These are phyloP conservation scores for Silene vulgaris DNA, from an alignment of 179 eudicot species.

Conservation along the genomic window DNA sequence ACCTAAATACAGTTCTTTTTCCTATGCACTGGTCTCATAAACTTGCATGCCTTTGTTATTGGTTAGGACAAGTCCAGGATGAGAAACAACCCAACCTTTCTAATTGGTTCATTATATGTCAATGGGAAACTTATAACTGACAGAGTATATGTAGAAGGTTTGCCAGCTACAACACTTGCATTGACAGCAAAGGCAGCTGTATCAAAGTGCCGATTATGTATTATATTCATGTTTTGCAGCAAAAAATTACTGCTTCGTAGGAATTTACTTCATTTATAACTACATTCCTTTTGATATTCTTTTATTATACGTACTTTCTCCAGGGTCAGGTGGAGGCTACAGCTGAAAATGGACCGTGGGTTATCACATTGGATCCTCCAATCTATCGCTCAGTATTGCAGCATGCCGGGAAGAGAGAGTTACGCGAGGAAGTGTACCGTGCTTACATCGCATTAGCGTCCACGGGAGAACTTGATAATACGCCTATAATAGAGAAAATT, in stretches of 20 bases:
- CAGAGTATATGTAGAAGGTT: constrained; percentile 26
- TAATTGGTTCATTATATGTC: too few relatives aligned
- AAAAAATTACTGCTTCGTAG: background rate
- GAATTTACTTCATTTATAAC: background rate
- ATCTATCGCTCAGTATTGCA: constrained; percentile 30
- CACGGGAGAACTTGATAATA: constrained; percentile 25
- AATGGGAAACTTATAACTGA: constrained; percentile 23
- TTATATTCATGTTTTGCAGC: background rate
- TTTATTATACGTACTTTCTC: background rate
- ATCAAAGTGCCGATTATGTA: constrained; percentile 13
- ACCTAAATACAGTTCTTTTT: too few relatives aligned
- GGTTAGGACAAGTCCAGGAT: too few relatives aligned
- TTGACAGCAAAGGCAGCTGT: constrained; percentile 27
- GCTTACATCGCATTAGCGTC: constrained; percentile 28
- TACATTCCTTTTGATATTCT: background rate
- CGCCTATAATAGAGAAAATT: constrained; percentile 27
- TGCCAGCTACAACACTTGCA: constrained; percentile 27
- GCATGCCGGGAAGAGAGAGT: constrained; percentile 22
- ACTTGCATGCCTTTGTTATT: too few relatives aligned
- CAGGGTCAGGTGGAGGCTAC: constrained; percentile 28
- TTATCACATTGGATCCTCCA: constrained; percentile 29
- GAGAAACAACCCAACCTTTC: too few relatives aligned
- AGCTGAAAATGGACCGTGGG: constrained; percentile 29
- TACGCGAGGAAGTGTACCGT: constrained; percentile 30
- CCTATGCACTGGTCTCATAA: too few relatives aligned